A percentile compares a stretch with the other conserved stretches of the same genome.
Conservation (phyloP, 2,329 filamentous ascomycete genomes). For the Cercospora canescens region DNA sequence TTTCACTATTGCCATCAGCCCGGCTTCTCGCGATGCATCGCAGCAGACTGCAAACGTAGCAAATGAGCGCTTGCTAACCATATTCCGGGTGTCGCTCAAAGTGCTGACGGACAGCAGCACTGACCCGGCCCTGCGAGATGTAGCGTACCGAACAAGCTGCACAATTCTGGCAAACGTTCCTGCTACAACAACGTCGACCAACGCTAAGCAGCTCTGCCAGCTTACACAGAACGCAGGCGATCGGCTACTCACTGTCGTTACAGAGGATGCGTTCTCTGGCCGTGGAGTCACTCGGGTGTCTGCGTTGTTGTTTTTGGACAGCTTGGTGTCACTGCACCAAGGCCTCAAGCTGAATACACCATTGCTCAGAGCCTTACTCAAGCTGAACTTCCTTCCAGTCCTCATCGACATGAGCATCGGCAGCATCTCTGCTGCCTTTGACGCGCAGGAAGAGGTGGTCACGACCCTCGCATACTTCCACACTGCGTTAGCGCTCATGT, state of each 20-base stretch:
- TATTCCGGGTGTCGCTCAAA: conserved; percentile 83
- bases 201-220: conserved; percentile 49
- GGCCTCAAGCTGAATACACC: conserved; percentile 67
- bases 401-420: conserved; percentile 85
- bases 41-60: conserved; percentile 58
- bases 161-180: conserved; percentile 25
- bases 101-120: conserved; percentile 75
- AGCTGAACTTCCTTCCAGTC: conserved; percentile 87
- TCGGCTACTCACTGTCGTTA: conserved; percentile 79
- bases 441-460: conserved; percentile 50
- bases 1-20: conserved; percentile 66
- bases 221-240: conserved; percentile 79
- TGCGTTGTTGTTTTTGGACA: conserved; percentile 79
- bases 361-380: conserved; percentile 76
- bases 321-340: conserved; percentile 71
- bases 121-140: conserved; percentile 70
- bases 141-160: conserved; percentile 90
- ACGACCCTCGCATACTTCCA: conserved; percentile 63
- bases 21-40: conserved; percentile 51
- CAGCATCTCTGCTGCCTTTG: conserved; percentile 68
- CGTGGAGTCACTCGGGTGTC: conserved; percentile 80
- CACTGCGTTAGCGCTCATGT: conserved; percentile 77
- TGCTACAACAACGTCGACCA: conserved; percentile 17
- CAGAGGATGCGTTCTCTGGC: conserved; percentile 88
- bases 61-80: conserved; percentile 79